A percentile compares a stretch with the other conserved stretches of the same genome.
phyloP scores from a whole-genome alignment of 2,329 filamentous ascomycete genomes.

The Knoxdaviesia capensis region DNA sequence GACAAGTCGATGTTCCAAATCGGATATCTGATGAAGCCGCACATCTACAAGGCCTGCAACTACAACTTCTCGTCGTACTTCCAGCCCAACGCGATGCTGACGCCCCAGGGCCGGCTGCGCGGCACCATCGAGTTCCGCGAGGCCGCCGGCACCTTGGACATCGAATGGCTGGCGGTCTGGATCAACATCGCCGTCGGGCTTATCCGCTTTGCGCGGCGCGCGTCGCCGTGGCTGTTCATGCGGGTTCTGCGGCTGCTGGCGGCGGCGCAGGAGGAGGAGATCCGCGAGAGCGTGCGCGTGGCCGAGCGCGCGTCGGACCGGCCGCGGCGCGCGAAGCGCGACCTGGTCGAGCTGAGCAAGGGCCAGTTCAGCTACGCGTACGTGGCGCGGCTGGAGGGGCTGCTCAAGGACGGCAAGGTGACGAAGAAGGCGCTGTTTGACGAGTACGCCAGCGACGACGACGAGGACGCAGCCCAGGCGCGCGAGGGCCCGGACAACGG shows the following conservation, averaged over 20 bases:
- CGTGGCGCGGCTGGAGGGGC: no score
- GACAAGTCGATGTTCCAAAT: conserved; percentile 9
- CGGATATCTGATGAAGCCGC: conserved; percentile 6
- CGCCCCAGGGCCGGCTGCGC: background rate
- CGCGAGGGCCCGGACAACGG: conserved; percentile 4
- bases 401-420: no score
- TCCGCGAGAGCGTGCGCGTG: no score
- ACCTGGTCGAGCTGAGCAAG: no score
- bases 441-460: no score
- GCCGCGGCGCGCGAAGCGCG: no score
- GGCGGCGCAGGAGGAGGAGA: conserved; percentile 6
- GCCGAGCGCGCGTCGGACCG: no score
- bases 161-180: conserved; percentile 15
- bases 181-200: conserved; percentile 13
- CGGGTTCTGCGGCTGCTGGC: conserved; percentile 8
- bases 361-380: no score
- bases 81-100: background rate
- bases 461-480: no score
- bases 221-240: conserved; percentile 12
- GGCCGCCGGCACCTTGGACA: conserved; percentile 13
- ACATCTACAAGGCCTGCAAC: conserved; percentile 10
- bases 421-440: no score
- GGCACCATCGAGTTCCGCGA: conserved; percentile 25
- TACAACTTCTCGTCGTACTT: conserved; percentile 1
- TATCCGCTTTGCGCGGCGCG: conserved; percentile 10